Evolutionary conservation across 176 grass and related monocot genomes (phyloP).

Genomic region (Lolium rigidum): DNA sequence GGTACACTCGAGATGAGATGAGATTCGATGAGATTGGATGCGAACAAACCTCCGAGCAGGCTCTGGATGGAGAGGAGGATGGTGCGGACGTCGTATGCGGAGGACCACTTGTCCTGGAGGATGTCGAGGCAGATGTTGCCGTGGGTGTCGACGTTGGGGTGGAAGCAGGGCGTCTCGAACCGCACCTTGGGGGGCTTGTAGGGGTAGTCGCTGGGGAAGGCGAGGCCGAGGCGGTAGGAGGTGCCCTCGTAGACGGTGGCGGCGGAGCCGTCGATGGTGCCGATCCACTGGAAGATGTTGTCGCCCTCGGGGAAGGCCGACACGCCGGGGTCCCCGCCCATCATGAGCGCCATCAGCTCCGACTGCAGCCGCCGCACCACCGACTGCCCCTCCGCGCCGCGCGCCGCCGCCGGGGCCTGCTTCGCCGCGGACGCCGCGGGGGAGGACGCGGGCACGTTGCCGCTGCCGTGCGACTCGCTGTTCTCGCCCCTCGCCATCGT

Average conservation of each 20-base stretch:
- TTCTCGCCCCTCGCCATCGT: slow-evolving; percentile 63
- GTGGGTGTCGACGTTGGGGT: slow-evolving; percentile 91
- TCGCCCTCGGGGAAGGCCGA: slow-evolving; percentile 94
- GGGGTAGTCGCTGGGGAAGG: slow-evolving; percentile 82
- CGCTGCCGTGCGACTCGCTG: slow-evolving; percentile 64
- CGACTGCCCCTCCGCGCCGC: slow-evolving; percentile 75
- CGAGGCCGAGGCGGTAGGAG: slow-evolving; percentile 79
- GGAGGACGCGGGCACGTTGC: slow-evolving; percentile 48
- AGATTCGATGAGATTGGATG: too few relatives aligned
- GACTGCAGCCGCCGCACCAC: slow-evolving; percentile 86
- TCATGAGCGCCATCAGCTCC: slow-evolving; percentile 97
- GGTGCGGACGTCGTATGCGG: slow-evolving; percentile 97
- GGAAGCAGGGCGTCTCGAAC: slow-evolving; percentile 90
- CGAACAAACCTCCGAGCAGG: slow-evolving; percentile 70
- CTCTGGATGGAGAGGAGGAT: slow-evolving; percentile 96
- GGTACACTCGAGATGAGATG: too few relatives aligned
- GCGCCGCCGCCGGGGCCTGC: slow-evolving; percentile 38
- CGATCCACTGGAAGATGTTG: slow-evolving; percentile 91
- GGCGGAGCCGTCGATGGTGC: slow-evolving; percentile 79
- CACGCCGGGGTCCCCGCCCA: slow-evolving; percentile 86
- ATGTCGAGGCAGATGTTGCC: slow-evolving; percentile 99
- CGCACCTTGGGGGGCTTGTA: slow-evolving; percentile 97
- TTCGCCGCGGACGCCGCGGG: slow-evolving; percentile 30
- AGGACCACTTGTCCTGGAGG: slow-evolving; percentile 97
- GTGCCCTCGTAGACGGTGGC: slow-evolving; percentile 81